These are phyloP conservation scores for Neofusicoccum umdonicola DNA, from an alignment of 2,329 filamentous ascomycete species.

Conservation along the genomic window DNA sequence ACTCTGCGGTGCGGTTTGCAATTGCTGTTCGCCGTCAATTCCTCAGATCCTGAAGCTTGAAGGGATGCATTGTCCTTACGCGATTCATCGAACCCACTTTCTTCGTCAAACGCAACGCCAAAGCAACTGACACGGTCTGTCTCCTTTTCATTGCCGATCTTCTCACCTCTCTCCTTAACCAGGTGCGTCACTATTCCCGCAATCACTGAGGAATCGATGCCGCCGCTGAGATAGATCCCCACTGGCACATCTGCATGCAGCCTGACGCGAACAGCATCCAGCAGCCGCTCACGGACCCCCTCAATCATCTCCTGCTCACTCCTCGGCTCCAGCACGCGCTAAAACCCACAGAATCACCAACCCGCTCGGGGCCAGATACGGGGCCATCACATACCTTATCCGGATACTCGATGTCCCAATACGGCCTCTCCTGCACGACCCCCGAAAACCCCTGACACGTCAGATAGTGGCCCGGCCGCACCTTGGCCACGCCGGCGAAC, in stretches of 20 bases:
- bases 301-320: conserved; percentile 52
- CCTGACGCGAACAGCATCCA: conserved; percentile 54
- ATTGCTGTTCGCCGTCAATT: conserved; percentile 29
- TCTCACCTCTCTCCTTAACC: conserved; percentile 45
- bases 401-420: conserved; percentile 55
- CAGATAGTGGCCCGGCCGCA: conserved; percentile 26
- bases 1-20: conserved; percentile 49
- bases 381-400: conserved; percentile 46
- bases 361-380: not conserved
- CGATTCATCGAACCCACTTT: conserved; percentile 52
- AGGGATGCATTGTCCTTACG: not conserved
- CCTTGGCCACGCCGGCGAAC: conserved; percentile 50
- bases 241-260: conserved; percentile 58
- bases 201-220: conserved; percentile 57
- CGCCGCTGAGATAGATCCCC: conserved; percentile 57
- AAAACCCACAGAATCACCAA: not conserved
- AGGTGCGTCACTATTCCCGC: conserved; percentile 57
- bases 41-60: not conserved
- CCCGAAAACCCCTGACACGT: conserved; percentile 30
- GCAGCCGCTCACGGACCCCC: conserved; percentile 49
- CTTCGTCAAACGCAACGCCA: conserved; percentile 53
- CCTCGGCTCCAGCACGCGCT: conserved; percentile 38
- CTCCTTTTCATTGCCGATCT: conserved; percentile 44
- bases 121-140: conserved; percentile 47
- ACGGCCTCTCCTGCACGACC: conserved; percentile 41